A percentile compares a stretch with the other conserved stretches of the same genome.
These are phyloP conservation scores for Lasiodiplodia gonubiensis DNA, from an alignment of 2,329 filamentous ascomycete genomes.

Conservation along the genomic window DNA sequence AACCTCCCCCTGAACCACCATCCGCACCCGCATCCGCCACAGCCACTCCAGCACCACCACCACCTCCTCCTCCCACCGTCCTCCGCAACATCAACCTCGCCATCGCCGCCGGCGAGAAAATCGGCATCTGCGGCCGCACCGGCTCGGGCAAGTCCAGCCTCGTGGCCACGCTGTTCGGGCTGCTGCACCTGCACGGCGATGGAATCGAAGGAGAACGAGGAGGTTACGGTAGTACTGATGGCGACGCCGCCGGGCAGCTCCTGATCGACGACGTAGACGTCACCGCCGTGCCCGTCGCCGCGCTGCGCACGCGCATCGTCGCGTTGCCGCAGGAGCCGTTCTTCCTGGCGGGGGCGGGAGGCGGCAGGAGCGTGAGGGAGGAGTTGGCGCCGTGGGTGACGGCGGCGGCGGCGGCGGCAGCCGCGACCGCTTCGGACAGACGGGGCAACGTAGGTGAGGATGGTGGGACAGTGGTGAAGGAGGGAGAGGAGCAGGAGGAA, in stretches of 20 bases:
- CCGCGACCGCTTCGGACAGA: no score
- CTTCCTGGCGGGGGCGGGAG: slow-evolving; percentile 46
- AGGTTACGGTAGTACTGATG: slow-evolving; percentile 33
- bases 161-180: slow-evolving; percentile 49
- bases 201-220: no score
- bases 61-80: slow-evolving; percentile 31
- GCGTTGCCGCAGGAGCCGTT: slow-evolving; percentile 62
- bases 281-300: slow-evolving; percentile 47
- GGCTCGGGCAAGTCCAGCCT: slow-evolving; percentile 55
- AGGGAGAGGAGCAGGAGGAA: background rate
- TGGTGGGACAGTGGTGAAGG: background rate
- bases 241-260: slow-evolving; percentile 40
- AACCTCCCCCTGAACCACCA: no score
- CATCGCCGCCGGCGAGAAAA: slow-evolving; percentile 55
- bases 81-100: slow-evolving; percentile 40
- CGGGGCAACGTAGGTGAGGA: no score
- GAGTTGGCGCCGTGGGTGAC: slow-evolving; percentile 44
- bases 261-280: slow-evolving; percentile 53
- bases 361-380: slow-evolving; percentile 45
- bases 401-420: slow-evolving; percentile 13
- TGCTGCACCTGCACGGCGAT: slow-evolving; percentile 46
- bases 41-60: background rate
- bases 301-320: slow-evolving; percentile 56
- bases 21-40: no score
- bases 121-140: slow-evolving; percentile 61